These are phyloP conservation scores for Neonectria neomacrospora DNA, from an alignment of 2,329 filamentous ascomycete species.

Conservation along the genomic window DNA sequence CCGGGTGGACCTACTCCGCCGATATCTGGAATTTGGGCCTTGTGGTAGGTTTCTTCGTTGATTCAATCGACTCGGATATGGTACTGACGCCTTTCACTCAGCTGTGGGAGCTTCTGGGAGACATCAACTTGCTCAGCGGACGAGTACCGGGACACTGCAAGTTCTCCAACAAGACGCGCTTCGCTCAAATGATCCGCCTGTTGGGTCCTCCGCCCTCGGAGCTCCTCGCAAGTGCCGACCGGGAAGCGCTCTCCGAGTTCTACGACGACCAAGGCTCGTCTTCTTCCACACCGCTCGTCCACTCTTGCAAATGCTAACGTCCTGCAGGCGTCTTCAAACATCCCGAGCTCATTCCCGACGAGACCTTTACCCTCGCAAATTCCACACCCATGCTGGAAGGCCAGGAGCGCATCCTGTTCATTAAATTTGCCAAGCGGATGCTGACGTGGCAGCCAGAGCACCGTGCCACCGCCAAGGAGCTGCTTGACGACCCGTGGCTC, in stretches of 20 bases:
- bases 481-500: slow-evolving; percentile 47
- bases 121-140: slow-evolving; percentile 43
- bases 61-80: not conserved
- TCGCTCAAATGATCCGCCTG: slow-evolving; percentile 47
- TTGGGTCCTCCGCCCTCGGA: slow-evolving; percentile 43
- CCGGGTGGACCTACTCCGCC: slow-evolving; percentile 47
- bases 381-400: slow-evolving; percentile 37
- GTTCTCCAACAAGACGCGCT: slow-evolving; percentile 42
- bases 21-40: slow-evolving; percentile 48
- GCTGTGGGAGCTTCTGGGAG: slow-evolving; percentile 46
- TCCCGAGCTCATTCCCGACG: slow-evolving; percentile 35
- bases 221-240: slow-evolving; percentile 39
- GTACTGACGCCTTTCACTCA: slow-evolving; percentile 20
- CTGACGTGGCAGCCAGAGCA: slow-evolving; percentile 46
- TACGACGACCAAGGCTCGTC: slow-evolving; percentile 37
- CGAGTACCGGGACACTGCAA: slow-evolving; percentile 27
- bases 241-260: slow-evolving; percentile 30
- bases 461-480: slow-evolving; percentile 44
- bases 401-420: slow-evolving; percentile 39
- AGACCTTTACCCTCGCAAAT: slow-evolving; percentile 35
- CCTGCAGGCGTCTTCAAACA: slow-evolving; percentile 35
- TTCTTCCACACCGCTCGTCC: not conserved
- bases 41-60: slow-evolving; percentile 35
- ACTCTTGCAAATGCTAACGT: slow-evolving; percentile 12
- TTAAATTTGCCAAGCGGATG: slow-evolving; percentile 46